Evolutionary conservation across 176 grass and related monocot genomes (phyloP), one percentile per base, ranked within the genome.

Genomic region (Ensete ventricosum): DNA sequence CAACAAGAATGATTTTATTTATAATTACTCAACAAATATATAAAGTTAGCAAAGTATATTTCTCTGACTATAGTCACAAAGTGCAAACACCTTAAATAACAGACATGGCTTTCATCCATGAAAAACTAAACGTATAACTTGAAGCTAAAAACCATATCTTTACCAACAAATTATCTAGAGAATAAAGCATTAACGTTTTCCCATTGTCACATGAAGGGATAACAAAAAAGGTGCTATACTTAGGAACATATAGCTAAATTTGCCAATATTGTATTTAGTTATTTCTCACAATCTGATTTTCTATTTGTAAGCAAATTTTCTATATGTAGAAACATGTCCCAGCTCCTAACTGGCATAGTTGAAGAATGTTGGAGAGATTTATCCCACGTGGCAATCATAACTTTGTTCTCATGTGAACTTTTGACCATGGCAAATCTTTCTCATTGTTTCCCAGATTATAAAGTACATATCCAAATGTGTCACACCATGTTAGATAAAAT

Each of bases 1-100:
- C 22, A 87, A 84, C 82, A 53, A 34, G 52, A 62, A 52, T 1
- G 3, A 68, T 48, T 43, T 34, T 27, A 43, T 11, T 48, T 43
- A 68, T 11, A 48, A 68, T 34, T 34, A 68, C 2, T 68, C 14
- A 20, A 43, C 34, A 43, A 43, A 43, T 43, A 5, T 4, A 43
- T 6, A 43, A 43, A 43, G 3, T 0, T 6, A 6, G 34, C 34
- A 4, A 43, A 43, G 34, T 0, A 43, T 43, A 43, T 43, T 5
- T 43, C 34, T 43, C 34, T 43, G 34, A 6, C 34, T 43, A 6
- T 43, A 43, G 34, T 43, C 4, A 43, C 34, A 43, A 43, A 43
- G 3, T 43, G 34, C 34, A 43, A 43, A 43, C 4, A 43, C 34
- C 34, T 43, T 43, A 43, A 43, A 43, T 43, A 43, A 43, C 4